phyloP scores from a whole-genome alignment of 73 alveolate genomes.

The Tetrahymena malaccensis region DNA sequence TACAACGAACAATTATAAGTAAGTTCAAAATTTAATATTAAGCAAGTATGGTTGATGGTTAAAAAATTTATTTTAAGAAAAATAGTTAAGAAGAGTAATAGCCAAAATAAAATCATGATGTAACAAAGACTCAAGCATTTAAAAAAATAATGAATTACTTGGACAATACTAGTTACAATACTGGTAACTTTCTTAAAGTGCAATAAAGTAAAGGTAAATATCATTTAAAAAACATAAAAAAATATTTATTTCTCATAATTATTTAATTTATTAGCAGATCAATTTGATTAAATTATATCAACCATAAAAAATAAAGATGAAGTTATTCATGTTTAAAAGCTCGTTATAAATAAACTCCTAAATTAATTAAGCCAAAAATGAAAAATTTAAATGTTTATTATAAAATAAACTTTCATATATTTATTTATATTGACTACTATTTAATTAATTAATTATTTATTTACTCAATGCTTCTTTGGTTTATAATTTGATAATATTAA shows the following conservation, averaged over 20 bases:
- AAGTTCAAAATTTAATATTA: not conserved
- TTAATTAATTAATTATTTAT: too few species aligned
- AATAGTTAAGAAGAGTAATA: not conserved
- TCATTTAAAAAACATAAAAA: not conserved
- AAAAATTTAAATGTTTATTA: not conserved
- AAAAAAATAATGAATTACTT: not conserved
- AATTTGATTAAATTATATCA: not conserved
- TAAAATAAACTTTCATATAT: not conserved
- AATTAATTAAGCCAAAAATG: not conserved
- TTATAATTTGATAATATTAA: too few species aligned
- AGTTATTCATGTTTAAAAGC: not conserved
- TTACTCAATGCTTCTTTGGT: too few species aligned
- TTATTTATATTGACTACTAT: not conserved
- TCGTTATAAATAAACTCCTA: not conserved
- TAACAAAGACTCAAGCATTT: not conserved
- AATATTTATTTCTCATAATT: not conserved
- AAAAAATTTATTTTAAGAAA: not conserved
- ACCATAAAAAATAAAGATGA: not conserved
- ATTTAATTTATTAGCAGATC: not conserved
- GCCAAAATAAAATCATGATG: not conserved
- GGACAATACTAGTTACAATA: not conserved
- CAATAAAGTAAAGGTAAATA: not conserved
- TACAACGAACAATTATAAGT: not conserved
- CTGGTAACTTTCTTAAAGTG: not conserved
- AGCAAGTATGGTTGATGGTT: too few species aligned